Percentiles rank a stretch among this genome's conserved stretches.
These are phyloP conservation scores for Podospora pseudoanserina DNA, from an alignment of 495 filamentous ascomycete genomes.

Conservation along the genomic window DNA sequence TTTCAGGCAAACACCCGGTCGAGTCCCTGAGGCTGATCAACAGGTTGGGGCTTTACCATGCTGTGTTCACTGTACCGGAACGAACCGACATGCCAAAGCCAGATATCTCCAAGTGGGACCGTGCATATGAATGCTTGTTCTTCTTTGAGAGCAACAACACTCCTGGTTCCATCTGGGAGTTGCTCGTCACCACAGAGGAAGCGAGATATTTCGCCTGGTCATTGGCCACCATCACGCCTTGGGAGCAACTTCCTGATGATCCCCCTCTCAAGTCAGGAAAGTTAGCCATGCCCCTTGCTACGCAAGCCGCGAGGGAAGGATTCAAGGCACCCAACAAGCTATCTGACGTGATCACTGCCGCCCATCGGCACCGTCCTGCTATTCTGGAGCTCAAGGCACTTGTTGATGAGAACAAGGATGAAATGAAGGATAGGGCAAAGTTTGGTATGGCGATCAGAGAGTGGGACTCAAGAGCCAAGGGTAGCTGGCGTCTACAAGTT, in stretches of 20 bases:
- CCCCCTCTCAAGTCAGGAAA: slow-evolving; percentile 37
- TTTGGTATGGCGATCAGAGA: slow-evolving; percentile 75
- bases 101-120: slow-evolving; percentile 41
- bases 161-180: slow-evolving; percentile 46
- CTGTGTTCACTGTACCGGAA: slow-evolving; percentile 71
- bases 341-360: slow-evolving; percentile 58
- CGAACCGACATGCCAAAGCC: slow-evolving; percentile 36
- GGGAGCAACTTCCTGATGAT: slow-evolving; percentile 55
- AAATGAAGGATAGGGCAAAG: slow-evolving; percentile 36
- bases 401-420: slow-evolving; percentile 38
- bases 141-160: slow-evolving; percentile 45
- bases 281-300: slow-evolving; percentile 47
- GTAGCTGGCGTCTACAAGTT: slow-evolving; percentile 71
- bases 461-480: slow-evolving; percentile 56
- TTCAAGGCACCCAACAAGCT: slow-evolving; percentile 75
- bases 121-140: slow-evolving; percentile 51
- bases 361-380: slow-evolving; percentile 54
- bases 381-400: slow-evolving; percentile 59
- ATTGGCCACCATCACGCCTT: slow-evolving; percentile 71
- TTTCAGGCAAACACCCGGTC: slow-evolving; percentile 63
- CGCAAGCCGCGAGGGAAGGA: slow-evolving; percentile 66
- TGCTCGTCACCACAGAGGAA: slow-evolving; percentile 56
- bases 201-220: slow-evolving; percentile 71
- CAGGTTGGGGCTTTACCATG: slow-evolving; percentile 67
- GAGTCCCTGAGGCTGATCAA: slow-evolving; percentile 69